phyloP scores from a whole-genome alignment of 208 protist genomes.

The Acanthamoeba sp. region DNA sequence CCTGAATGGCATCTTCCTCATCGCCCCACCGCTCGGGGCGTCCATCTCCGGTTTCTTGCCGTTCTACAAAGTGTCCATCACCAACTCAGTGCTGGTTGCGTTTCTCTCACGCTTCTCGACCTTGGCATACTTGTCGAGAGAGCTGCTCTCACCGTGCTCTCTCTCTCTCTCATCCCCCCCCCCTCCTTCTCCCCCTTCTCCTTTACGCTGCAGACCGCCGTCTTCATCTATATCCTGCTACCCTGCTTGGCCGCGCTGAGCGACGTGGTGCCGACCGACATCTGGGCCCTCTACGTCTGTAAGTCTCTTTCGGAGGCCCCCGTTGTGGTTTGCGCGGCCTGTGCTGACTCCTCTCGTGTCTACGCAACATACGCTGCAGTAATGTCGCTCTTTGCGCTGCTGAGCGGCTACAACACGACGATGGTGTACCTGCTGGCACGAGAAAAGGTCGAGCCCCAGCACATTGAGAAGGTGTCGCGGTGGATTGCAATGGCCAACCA shows the following conservation, averaged over 20 bases:
- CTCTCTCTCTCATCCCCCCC: not conserved
- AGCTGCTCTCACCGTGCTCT: not conserved
- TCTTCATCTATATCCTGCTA: conserved; percentile 23
- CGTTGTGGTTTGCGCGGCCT: not conserved
- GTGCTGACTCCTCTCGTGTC: no score
- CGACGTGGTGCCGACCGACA: conserved; percentile 4
- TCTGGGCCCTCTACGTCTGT: conserved; percentile 52
- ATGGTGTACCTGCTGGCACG: conserved; percentile 36
- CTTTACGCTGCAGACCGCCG: not conserved
- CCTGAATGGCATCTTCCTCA: conserved; percentile 38
- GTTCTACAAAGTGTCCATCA: conserved; percentile 12
- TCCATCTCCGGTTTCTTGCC: conserved; percentile 51
- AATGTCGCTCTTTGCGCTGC: conserved; percentile 29
- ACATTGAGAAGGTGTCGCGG: conserved; percentile 58
- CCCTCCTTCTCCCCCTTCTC: no score
- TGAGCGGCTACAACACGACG: conserved; percentile 66
- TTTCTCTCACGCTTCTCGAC: not conserved
- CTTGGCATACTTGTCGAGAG: not conserved
- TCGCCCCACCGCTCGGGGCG: conserved; percentile 45
- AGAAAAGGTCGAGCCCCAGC: not conserved
- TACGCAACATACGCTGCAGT: no score
- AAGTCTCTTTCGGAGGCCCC: not conserved
- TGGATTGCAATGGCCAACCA: conserved; percentile 68
- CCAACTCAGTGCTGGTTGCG: not conserved
- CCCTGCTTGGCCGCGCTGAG: not conserved